Percentiles rank a stretch among this genome's conserved stretches.
These are phyloP conservation scores for Clavispora santaluciae DNA, from an alignment of 805 yeast genomes.

Conservation along the genomic window DNA sequence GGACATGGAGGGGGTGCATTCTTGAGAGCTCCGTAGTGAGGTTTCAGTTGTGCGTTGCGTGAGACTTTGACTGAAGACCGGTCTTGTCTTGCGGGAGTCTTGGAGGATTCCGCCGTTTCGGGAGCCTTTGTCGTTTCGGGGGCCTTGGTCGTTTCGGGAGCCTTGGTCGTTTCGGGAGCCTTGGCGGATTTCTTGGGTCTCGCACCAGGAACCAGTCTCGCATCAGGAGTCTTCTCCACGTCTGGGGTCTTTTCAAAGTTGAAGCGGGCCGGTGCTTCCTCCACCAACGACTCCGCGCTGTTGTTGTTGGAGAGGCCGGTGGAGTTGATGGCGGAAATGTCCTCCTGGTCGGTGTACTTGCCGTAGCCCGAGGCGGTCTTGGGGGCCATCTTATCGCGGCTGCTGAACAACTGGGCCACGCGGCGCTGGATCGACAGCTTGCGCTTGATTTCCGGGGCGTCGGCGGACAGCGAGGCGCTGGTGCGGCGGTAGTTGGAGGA, in stretches of 20 bases:
- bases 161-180: too few species aligned
- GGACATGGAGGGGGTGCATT: conserved; percentile 37
- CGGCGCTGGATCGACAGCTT: conserved; percentile 48
- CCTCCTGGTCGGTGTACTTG: conserved; percentile 49
- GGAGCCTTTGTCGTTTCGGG: too few species aligned
- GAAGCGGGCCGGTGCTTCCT: not conserved
- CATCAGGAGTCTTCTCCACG: too few species aligned
- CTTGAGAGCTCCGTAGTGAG: not conserved
- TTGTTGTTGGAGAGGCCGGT: conserved; percentile 19
- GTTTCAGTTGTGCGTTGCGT: not conserved
- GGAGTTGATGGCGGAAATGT: conserved; percentile 19
- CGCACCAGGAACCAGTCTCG: too few species aligned
- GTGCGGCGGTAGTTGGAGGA: conserved; percentile 18
- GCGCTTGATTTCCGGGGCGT: conserved; percentile 3
- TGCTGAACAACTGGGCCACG: conserved; percentile 45
- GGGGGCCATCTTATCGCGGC: conserved; percentile 35
- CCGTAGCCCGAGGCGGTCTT: conserved; percentile 84
- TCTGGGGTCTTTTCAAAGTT: conserved; percentile 5
- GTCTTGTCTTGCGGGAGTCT: too few species aligned
- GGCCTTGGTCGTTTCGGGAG: too few species aligned
- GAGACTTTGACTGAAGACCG: too few species aligned
- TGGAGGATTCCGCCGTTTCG: too few species aligned
- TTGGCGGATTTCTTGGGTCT: too few species aligned
- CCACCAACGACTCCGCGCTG: conserved; percentile 20
- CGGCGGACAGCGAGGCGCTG: conserved; percentile 22